Conservation (phyloP, 2,329 filamentous ascomycete genomes). For the Exophiala sp. region DNA sequence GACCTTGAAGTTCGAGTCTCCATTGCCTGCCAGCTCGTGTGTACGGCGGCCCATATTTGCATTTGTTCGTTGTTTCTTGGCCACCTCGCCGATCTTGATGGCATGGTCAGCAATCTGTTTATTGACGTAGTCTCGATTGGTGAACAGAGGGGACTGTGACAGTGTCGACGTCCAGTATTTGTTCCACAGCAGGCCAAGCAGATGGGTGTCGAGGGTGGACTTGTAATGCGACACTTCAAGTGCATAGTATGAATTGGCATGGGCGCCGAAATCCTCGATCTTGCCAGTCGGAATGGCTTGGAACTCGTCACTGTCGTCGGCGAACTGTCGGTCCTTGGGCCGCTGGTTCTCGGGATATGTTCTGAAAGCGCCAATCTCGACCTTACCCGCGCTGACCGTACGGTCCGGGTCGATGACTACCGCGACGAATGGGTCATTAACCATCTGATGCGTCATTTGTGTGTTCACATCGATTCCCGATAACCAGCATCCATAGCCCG, state of each 20-base stretch:
- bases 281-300: constrained; percentile 79
- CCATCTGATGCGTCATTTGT: constrained; percentile 76
- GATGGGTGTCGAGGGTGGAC: constrained; percentile 76
- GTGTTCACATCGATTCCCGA: constrained; percentile 92
- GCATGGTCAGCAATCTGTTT: constrained; percentile 88
- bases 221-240: constrained; percentile 93
- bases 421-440: constrained; percentile 84
- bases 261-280: constrained; percentile 90
- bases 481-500: constrained; percentile 96
- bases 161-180: constrained; percentile 99
- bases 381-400: constrained; percentile 88
- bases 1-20: constrained; percentile 29
- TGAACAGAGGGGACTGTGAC: constrained; percentile 81
- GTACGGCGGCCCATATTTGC: constrained; percentile 13
- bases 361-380: constrained; percentile 94
- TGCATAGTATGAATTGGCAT: constrained; percentile 83
- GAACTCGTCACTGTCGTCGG: constrained; percentile 40
- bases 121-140: constrained; percentile 86
- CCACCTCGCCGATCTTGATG: constrained; percentile 68
- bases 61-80: constrained; percentile 34
- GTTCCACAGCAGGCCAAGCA: constrained; percentile 90
- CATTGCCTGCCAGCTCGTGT: constrained; percentile 26
- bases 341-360: constrained; percentile 76
- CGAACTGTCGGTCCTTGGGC: constrained; percentile 43
- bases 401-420: constrained; percentile 95